Evolutionary conservation across 2,329 filamentous ascomycete species (phyloP).

Genomic region (Eutypella sp.): DNA sequence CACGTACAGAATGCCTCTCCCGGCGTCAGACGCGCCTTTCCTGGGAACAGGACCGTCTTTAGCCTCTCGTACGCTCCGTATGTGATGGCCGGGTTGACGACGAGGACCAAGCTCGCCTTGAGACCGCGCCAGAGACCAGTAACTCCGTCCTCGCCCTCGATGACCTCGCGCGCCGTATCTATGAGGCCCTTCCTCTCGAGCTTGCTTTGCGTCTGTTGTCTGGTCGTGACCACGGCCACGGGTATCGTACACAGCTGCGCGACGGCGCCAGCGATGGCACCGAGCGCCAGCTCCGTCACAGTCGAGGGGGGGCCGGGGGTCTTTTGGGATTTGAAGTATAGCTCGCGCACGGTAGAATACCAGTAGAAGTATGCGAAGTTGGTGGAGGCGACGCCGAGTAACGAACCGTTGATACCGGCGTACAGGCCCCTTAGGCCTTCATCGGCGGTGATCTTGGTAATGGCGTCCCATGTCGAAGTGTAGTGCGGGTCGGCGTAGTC

Average conservation of each 20-base stretch:
- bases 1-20: conserved; percentile 87
- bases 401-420: conserved; percentile 76
- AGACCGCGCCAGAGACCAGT: conserved; percentile 89
- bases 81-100: conserved; percentile 94
- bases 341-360: conserved; percentile 81
- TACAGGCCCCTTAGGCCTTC: conserved; percentile 84
- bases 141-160: conserved; percentile 85
- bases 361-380: conserved; percentile 99
- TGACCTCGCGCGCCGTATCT: conserved; percentile 82
- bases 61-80: conserved; percentile 94
- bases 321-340: conserved; percentile 65
- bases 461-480: conserved; percentile 79
- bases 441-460: conserved; percentile 73
- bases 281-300: conserved; percentile 74
- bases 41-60: conserved; percentile 71
- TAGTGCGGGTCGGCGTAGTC: conserved; percentile 64
- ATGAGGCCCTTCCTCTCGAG: conserved; percentile 78
- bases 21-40: conserved; percentile 68
- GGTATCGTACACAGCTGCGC: conserved; percentile 97
- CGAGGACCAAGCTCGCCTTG: conserved; percentile 91
- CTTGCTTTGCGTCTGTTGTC: conserved; percentile 89
- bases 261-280: conserved; percentile 81
- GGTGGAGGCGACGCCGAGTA: conserved; percentile 90
- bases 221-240: conserved; percentile 88
- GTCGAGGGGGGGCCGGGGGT: conserved; percentile 61